phyloP scores from a whole-genome alignment of 2,329 filamentous ascomycete genomes.

The Emmonsiellopsis sp. region DNA sequence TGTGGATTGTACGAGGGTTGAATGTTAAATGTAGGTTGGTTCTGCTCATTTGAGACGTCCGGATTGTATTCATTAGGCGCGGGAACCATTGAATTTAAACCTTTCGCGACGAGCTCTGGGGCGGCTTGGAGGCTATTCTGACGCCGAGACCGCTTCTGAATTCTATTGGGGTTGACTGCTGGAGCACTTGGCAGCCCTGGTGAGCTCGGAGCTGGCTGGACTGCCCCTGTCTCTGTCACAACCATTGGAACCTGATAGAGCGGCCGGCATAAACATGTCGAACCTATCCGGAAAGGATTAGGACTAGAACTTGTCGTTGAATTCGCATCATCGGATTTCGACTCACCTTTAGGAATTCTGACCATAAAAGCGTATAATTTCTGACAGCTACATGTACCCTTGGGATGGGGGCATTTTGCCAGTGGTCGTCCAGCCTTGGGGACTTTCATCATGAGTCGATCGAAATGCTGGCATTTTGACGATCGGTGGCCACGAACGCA shows the following conservation, averaged over 20 bases:
- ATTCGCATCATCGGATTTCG: background rate
- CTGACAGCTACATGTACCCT: constrained; percentile 32
- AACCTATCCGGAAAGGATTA: constrained; percentile 19
- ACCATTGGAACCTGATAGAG: constrained; percentile 28
- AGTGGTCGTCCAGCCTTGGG: constrained; percentile 40
- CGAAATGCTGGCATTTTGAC: constrained; percentile 40
- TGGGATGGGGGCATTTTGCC: constrained; percentile 38
- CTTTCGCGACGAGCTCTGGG: background rate
- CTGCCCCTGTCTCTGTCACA: constrained; percentile 14
- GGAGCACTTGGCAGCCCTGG: constrained; percentile 11
- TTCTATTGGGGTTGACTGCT: background rate
- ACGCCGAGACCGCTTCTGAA: background rate
- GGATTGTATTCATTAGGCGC: background rate
- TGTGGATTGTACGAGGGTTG: background rate
- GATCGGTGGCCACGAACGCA: constrained; percentile 41
- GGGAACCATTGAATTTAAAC: background rate
- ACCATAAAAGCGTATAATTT: constrained; percentile 36
- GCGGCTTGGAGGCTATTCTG: constrained; percentile 1
- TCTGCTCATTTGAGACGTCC: background rate
- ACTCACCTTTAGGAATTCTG: constrained; percentile 33
- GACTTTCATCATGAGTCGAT: constrained; percentile 41
- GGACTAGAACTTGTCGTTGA: background rate
- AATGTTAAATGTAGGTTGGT: background rate
- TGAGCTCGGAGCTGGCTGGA: constrained; percentile 5
- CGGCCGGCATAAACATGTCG: constrained; percentile 32